Evolutionary conservation across 108 stramenopile genomes (phyloP), one percentile per base, ranked within the genome.

Genomic region (Epithemia pelagica): DNA sequence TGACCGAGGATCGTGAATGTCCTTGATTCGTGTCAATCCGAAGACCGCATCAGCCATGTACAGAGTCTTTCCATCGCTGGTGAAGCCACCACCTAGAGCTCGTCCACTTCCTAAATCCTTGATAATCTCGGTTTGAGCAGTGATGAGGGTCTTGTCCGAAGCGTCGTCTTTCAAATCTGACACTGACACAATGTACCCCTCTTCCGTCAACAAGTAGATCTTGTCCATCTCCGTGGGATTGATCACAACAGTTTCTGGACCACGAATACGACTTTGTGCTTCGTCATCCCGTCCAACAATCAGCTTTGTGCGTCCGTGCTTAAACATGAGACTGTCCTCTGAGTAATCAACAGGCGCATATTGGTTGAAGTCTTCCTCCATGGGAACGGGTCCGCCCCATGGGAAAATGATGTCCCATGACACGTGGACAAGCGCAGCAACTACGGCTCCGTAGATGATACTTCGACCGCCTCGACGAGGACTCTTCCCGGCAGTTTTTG

Each of bases 21-120:
- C 58, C 32, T 70, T 70, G 5, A 90, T 65, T 24, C 89, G 77
- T 22, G 72, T 69, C 58, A 90, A 60, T 0, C 89, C 89, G 30
- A 85, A 51, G 8, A 79, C 51, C 27, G 75, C 68, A 77, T 90
- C 89, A 22, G 83, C 82, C 64, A 85, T 72, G 52, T 90, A 90
- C n/a, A 90, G 71, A 19, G 83, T 85, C n/a, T 69, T 74, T 1
- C 70, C 59, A 54, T 78, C 74, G 33, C 32, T 27, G 25, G 66
- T 74, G 68, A 87, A 90, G 56, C 78, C 76, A 26, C 78, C 89
- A 10, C 83, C 83, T 19, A 90, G 57, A 0, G 85, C 80, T 33
- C 82, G 69, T 2, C 89, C 89, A 0, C 66, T 28, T 0, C 88
- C 88, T 0, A 89, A 62, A 66, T 82, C 54, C 21, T 70, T 74